Base-by-base conservation (phyloP, 108 stramenopile species). In the Conticribra weissflogii region DNA sequence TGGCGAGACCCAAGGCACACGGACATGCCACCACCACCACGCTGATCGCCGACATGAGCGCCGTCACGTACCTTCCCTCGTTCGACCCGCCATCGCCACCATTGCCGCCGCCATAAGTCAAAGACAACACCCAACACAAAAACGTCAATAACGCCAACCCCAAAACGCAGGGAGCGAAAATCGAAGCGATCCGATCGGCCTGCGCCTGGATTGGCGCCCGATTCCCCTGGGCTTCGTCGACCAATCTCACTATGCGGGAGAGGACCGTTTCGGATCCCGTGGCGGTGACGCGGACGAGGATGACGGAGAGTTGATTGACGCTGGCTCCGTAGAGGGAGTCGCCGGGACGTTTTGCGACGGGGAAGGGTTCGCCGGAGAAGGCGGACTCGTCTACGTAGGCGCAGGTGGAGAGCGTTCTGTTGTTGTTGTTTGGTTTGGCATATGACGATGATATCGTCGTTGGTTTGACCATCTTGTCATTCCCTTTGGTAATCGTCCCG, bases 21-120 rank as follows among this genome's bases (percentile, higher is more conserved):
- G 97, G 97, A 69, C 99, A 99, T 14, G 97, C 93, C 24, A 99
- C 96, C 24, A 99, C 98, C 19, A 99, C 73, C 8, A 96, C 95
- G 23, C 86, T 81, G 31, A 96, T 92, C 4, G 88, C 87, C 3
- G 76, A 79, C 75, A 86, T 85, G 21, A 88, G 56, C 15, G 86
- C 86, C 14, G 70, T 52, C 74, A 91, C 86, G 30, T 83, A 81
- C 59, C 75, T 64, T 51, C 83, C 86, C 57, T 68, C 55, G 2
- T 81, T 15, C 36, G 85, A 65, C 47, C 2, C 49, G 2, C 65
- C 70, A 24, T 56, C 65, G 2, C 54, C 76, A 41, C 82, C 66
- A 54, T 88, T 71, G 36, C 12, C 36, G 5, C 36, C 36, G 5
- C 8, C 36, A 12, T 5, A 12, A 41, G 36, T 9, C 15, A 60